Conservation (phyloP, 2,329 filamentous ascomycete genomes). For the Xylaria digitata region DNA sequence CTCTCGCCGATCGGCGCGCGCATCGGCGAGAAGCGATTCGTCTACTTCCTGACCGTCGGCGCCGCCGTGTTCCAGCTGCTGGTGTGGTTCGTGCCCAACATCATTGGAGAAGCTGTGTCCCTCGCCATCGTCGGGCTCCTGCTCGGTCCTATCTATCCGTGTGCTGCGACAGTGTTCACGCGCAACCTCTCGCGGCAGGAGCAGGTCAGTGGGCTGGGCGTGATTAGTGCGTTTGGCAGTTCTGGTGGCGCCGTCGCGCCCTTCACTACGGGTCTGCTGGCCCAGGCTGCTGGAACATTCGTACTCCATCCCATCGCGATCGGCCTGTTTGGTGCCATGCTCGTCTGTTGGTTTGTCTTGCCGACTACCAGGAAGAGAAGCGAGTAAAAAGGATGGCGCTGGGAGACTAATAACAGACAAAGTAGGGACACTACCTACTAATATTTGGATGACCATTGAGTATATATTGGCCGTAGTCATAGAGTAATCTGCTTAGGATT, state of each 20-base stretch:
- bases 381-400: constrained; percentile 57
- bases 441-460: not conserved
- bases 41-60: constrained; percentile 70
- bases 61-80: constrained; percentile 77
- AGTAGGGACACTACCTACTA: no score
- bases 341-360: constrained; percentile 71
- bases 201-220: constrained; percentile 71
- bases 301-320: constrained; percentile 76
- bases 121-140: constrained; percentile 78
- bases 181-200: constrained; percentile 68
- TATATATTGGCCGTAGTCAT: not conserved
- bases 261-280: constrained; percentile 72
- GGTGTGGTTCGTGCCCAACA: constrained; percentile 80
- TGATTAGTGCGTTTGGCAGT: constrained; percentile 76
- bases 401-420: no score
- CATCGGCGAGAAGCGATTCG: constrained; percentile 77
- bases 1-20: constrained; percentile 73
- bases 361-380: constrained; percentile 68
- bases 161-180: constrained; percentile 73
- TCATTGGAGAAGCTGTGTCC: constrained; percentile 76
- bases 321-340: constrained; percentile 72
- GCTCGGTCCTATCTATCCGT: constrained; percentile 83
- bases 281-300: constrained; percentile 71
- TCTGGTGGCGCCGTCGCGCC: constrained; percentile 75
- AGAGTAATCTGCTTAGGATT: not conserved